Percentiles rank a stretch among this genome's conserved stretches.
Evolutionary conservation across 2,329 filamentous ascomycete species (phyloP).

Genomic region (Talaromyces sp.): DNA sequence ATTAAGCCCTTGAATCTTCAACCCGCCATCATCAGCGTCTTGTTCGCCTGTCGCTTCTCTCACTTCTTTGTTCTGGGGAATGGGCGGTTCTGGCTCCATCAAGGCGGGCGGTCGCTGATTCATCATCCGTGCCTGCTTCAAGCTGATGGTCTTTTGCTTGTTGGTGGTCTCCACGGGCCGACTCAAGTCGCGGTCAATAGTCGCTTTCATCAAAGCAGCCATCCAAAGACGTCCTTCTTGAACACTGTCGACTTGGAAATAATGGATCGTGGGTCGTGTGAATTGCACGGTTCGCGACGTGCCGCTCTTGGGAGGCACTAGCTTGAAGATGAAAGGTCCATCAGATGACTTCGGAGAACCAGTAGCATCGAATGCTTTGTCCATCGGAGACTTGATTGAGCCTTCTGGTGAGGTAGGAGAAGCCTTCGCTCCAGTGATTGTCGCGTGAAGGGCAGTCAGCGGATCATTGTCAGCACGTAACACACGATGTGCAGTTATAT

Average conservation of each 20-base stretch:
- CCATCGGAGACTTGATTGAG: constrained; percentile 37
- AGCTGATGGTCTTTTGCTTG: constrained; percentile 92
- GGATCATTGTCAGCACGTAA: constrained; percentile 88
- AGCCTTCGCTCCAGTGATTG: constrained; percentile 79
- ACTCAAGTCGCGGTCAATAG: constrained; percentile 82
- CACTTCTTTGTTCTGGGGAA: constrained; percentile 1
- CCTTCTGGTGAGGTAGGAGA: constrained; percentile 54
- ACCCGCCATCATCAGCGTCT: constrained; percentile 30
- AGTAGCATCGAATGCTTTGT: constrained; percentile 30
- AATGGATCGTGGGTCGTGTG: constrained; percentile 94
- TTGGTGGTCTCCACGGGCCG: constrained; percentile 84
- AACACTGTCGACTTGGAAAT: constrained; percentile 91
- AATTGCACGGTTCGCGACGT: constrained; percentile 91
- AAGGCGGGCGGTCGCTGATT: constrained; percentile 85
- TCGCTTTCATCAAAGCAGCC: constrained; percentile 98
- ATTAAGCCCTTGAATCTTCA: constrained; percentile 35
- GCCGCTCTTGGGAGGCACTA: constrained; percentile 83
- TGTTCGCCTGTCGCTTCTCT: constrained; percentile 24
- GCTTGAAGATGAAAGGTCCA: constrained; percentile 91
- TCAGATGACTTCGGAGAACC: constrained; percentile 31
- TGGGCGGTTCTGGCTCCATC: constrained; percentile 55
- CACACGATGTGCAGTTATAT: constrained; percentile 97
- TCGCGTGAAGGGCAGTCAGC: constrained; percentile 85
- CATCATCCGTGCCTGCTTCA: constrained; percentile 82
- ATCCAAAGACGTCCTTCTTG: constrained; percentile 92